These are phyloP conservation scores for Linnemannia zychae DNA, from an alignment of 192 early-diverging fungal genomes.

Conservation along the genomic window DNA sequence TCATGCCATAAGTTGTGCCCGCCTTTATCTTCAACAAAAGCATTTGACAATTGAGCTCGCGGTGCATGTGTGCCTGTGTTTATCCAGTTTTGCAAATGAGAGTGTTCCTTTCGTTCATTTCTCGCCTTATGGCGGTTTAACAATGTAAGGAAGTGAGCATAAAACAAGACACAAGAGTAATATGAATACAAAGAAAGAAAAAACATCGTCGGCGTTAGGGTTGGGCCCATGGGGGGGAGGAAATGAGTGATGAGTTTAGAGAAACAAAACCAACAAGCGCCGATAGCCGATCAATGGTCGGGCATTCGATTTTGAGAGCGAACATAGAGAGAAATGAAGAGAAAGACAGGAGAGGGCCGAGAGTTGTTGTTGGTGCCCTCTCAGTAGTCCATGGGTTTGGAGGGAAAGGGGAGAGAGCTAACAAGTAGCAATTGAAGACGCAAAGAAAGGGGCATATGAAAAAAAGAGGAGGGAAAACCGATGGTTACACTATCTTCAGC, in stretches of 20 bases:
- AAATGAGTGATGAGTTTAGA: background rate
- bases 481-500: constrained; percentile 28
- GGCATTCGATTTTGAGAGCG: constrained; percentile 6
- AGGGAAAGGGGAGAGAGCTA: background rate
- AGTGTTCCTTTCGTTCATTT: constrained; percentile 1
- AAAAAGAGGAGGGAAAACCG: constrained; percentile 11
- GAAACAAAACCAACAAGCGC: background rate
- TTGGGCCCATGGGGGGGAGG: background rate
- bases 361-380: background rate
- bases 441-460: background rate
- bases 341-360: background rate
- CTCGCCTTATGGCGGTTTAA: background rate
- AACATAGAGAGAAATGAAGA: background rate
- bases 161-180: background rate
- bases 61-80: background rate
- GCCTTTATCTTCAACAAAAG: background rate
- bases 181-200: constrained; percentile 2
- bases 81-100: background rate
- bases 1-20: background rate
- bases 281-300: constrained; percentile 2
- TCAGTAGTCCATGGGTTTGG: background rate
- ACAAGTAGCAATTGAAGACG: background rate
- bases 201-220: background rate
- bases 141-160: background rate
- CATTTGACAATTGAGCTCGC: background rate